These are phyloP conservation scores for Didymella lethalis DNA, from an alignment of 2,329 filamentous ascomycete species.

Conservation along the genomic window DNA sequence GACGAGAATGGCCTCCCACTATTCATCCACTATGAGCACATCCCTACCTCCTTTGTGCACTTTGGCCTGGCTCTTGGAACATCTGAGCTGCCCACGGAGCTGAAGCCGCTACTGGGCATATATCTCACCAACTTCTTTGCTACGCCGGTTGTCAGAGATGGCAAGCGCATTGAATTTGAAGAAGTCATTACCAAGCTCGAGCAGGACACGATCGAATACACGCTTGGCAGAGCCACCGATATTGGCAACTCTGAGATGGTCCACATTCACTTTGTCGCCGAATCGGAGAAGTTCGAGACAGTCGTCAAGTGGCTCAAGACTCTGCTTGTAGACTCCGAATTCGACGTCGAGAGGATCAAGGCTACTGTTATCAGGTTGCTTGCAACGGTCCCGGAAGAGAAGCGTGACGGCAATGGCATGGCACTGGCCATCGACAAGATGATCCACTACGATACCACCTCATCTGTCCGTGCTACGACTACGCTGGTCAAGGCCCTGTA, in stretches of 20 bases:
- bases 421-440: constrained; percentile 71
- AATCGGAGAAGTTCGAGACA: constrained; percentile 84
- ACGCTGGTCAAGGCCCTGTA: constrained; percentile 89
- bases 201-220: constrained; percentile 86
- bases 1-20: constrained; percentile 72
- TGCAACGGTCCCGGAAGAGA: constrained; percentile 89
- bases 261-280: constrained; percentile 82
- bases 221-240: constrained; percentile 70
- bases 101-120: constrained; percentile 83
- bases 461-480: constrained; percentile 77
- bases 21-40: constrained; percentile 97
- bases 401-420: constrained; percentile 81
- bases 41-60: constrained; percentile 90
- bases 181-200: constrained; percentile 91
- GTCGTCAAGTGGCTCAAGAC: constrained; percentile 85
- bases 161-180: constrained; percentile 83
- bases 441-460: constrained; percentile 79
- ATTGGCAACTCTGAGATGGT: constrained; percentile 84
- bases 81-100: constrained; percentile 75
- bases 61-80: constrained; percentile 84
- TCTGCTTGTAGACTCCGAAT: constrained; percentile 87
- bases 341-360: constrained; percentile 73
- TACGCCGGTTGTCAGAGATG: constrained; percentile 80
- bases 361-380: constrained; percentile 79
- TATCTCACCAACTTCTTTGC: constrained; percentile 96